Base-by-base conservation (phyloP, 345 rosid species). In the Salix exigua region DNA sequence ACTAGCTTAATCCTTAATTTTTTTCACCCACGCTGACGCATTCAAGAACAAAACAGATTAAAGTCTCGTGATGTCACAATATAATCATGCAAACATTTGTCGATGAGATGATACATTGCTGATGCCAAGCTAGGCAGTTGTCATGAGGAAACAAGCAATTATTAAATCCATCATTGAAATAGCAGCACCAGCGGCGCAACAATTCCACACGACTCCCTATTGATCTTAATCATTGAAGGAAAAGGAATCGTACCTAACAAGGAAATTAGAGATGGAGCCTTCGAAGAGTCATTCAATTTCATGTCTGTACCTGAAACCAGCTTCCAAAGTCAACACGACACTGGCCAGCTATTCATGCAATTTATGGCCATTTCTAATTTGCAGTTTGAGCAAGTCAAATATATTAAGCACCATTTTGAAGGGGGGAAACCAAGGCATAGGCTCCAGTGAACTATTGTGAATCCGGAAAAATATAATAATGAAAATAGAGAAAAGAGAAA, bases 221-320 rank as follows among this genome's bases (percentile, higher is more conserved):
- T 61, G 17, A 26, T 68, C 42, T 70, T 67, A 35, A 35, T 9
- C 23, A 55, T 58, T 42, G 60, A 48, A 60, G 37, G 69, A 11
- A 50, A 55, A 55, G 8, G 17, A 64, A 25, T 69, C 82, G 19
- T 91, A 95, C 97, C 97, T 87, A 93, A 84, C 86, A 95, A 89
- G 76, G 99, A 87, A 71, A 91, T 84, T 73, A 95, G 80, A 31
- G 99, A 91, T 1, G 99, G 97, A 33, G 90, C 82, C 77, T 88
- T 88, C 62, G 94, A 85, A 81, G 88, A 85, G 79, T 85, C 94
- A 42, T 89, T 86, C 70, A 89, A 37, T 84, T 81, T 88, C 83
- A 83, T 73, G 83, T 88, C 89, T 25, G 87, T 44, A 78, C 92
- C 97, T 88, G 88, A 64, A 80, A 83, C 77, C 51, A 73, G 63